Conservation (phyloP, 2,329 filamentous ascomycete species). For the Neofusicoccum umdonicola region DNA sequence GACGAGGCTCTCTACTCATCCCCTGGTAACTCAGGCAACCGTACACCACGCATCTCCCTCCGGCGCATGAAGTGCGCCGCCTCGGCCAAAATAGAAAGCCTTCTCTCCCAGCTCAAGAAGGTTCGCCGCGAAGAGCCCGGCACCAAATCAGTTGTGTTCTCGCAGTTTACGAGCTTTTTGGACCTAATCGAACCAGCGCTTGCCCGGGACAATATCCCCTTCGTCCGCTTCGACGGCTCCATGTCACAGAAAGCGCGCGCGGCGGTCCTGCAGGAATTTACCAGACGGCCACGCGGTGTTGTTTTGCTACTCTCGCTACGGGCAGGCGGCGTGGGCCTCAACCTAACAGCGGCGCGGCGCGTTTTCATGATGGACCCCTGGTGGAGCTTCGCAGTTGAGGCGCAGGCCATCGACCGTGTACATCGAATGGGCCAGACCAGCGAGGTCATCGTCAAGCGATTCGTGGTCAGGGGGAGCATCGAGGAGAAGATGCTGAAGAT, state of each 20-base stretch:
- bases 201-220: constrained; percentile 66
- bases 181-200: constrained; percentile 85
- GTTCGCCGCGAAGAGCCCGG: constrained; percentile 64
- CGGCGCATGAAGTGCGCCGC: constrained; percentile 65
- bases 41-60: constrained; percentile 55
- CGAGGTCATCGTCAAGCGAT: constrained; percentile 81
- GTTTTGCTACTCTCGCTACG: constrained; percentile 81
- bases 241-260: constrained; percentile 85
- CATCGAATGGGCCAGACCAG: constrained; percentile 93
- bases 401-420: constrained; percentile 95
- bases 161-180: constrained; percentile 95
- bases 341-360: constrained; percentile 80
- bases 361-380: constrained; percentile 99
- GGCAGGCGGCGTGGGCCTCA: constrained; percentile 90
- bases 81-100: constrained; percentile 81
- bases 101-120: constrained; percentile 71
- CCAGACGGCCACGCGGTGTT: constrained; percentile 53
- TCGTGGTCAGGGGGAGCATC: constrained; percentile 86
- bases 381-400: constrained; percentile 98
- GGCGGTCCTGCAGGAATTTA: constrained; percentile 73
- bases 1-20: constrained; percentile 35
- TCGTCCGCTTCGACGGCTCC: constrained; percentile 85
- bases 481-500: constrained; percentile 93
- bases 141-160: constrained; percentile 91
- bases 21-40: constrained; percentile 25